Percentiles rank a stretch among this genome's conserved stretches.
Evolutionary conservation across 2,329 filamentous ascomycete species (phyloP).

Genomic region (Neonectria magnoliae): DNA sequence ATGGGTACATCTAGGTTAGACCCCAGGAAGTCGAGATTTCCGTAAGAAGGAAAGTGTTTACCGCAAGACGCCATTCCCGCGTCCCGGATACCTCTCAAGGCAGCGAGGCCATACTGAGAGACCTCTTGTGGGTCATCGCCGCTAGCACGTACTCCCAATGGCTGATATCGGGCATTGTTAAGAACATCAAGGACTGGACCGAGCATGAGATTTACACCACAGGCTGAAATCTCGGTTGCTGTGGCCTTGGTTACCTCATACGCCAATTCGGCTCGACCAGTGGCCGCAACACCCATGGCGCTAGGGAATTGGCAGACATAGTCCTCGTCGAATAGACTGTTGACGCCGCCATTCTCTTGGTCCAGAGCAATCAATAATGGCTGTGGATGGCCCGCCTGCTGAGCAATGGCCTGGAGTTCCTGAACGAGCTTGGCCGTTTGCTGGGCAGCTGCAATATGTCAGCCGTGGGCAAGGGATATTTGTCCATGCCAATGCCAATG

Average conservation of each 20-base stretch:
- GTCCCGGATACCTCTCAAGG: conserved; percentile 92
- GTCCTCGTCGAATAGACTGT: conserved; percentile 94
- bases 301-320: conserved; percentile 97
- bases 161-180: conserved; percentile 91
- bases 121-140: conserved; percentile 96
- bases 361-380: conserved; percentile 92
- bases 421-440: conserved; percentile 89
- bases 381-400: conserved; percentile 87
- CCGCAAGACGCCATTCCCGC: conserved; percentile 89
- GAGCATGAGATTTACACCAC: conserved; percentile 95
- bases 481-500: conserved; percentile 18
- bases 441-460: conserved; percentile 76
- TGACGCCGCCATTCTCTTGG: conserved; percentile 98
- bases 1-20: conserved; percentile 93
- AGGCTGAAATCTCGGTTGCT: conserved; percentile 89
- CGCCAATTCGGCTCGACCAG: conserved; percentile 83
- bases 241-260: conserved; percentile 94
- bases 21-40: conserved; percentile 91
- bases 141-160: conserved; percentile 86
- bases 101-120: conserved; percentile 89
- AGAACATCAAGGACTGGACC: conserved; percentile 94
- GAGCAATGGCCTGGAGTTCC: conserved; percentile 91
- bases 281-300: conserved; percentile 95
- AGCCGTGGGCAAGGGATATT: conserved; percentile 26
- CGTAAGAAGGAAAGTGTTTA: conserved; percentile 97